Percentiles rank a stretch among this genome's conserved stretches.
Conservation (phyloP, 2,329 filamentous ascomycete species). For the Dothistroma septosporum region DNA sequence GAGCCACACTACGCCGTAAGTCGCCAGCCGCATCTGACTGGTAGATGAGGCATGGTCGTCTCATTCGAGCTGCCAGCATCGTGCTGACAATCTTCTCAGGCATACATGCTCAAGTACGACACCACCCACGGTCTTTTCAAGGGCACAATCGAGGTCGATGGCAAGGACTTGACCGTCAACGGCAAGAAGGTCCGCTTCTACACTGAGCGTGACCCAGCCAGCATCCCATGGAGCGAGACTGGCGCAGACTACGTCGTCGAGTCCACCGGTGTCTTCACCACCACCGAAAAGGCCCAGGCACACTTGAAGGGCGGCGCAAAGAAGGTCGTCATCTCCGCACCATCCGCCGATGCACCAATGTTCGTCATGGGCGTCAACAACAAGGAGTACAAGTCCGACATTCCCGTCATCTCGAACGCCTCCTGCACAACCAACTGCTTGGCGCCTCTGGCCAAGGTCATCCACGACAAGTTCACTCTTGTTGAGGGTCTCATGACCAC, state of each 20-base stretch:
- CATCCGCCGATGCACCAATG: conserved; percentile 95
- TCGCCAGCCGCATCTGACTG: conserved; percentile 31
- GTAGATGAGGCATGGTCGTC: not conserved
- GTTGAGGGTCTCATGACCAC: conserved; percentile 99
- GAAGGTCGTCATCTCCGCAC: conserved; percentile 83
- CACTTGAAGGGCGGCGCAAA: conserved; percentile 97
- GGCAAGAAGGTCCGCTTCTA: conserved; percentile 95
- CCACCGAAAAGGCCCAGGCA: conserved; percentile 87
- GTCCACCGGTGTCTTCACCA: conserved; percentile 99
- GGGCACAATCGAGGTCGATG: conserved; percentile 73
- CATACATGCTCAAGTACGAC: conserved; percentile 99
- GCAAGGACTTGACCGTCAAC: conserved; percentile 76
- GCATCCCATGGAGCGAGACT: conserved; percentile 85
- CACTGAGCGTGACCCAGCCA: conserved; percentile 81
- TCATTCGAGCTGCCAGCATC: conserved; percentile 4
- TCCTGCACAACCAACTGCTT: conserved; percentile 99
- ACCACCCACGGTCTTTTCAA: conserved; percentile 96
- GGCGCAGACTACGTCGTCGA: conserved; percentile 93
- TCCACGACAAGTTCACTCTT: conserved; percentile 97
- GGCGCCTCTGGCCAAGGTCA: conserved; percentile 97
- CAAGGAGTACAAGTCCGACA: conserved; percentile 82
- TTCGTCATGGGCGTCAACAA: conserved; percentile 99
- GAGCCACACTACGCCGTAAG: conserved; percentile 94
- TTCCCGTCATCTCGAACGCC: conserved; percentile 96
- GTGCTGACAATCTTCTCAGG: conserved; percentile 49